A percentile compares a stretch with the other conserved stretches of the same genome.
These are phyloP conservation scores for Triticum turgidum DNA, from an alignment of 176 grass and related monocot species.

Conservation along the genomic window DNA sequence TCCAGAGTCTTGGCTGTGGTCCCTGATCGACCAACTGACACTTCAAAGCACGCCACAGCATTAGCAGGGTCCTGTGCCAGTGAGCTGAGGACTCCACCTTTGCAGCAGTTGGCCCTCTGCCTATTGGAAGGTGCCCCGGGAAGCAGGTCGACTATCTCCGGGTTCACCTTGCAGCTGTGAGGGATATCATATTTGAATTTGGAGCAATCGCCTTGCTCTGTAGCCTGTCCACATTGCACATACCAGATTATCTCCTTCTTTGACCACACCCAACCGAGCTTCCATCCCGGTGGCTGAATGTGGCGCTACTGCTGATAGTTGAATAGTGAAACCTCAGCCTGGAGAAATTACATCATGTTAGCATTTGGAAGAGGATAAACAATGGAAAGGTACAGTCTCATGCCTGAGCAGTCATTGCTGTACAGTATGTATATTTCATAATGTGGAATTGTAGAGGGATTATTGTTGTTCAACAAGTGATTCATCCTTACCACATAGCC, in stretches of 20 bases:
- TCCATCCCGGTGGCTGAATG: slow-evolving; percentile 69
- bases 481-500: slow-evolving; percentile 78
- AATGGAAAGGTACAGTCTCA: background rate
- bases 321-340: slow-evolving; percentile 69
- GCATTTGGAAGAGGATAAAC: background rate
- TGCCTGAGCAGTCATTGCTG: background rate
- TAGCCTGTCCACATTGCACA: slow-evolving; percentile 47
- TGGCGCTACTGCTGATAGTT: slow-evolving; percentile 82
- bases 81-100: slow-evolving; percentile 59
- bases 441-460: background rate
- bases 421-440: background rate
- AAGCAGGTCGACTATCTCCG: slow-evolving; percentile 52
- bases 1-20: slow-evolving; percentile 55
- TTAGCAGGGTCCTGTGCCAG: slow-evolving; percentile 57
- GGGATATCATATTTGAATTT: slow-evolving; percentile 60
- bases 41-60: slow-evolving; percentile 46
- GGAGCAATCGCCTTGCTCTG: slow-evolving; percentile 77
- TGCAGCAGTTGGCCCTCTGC: slow-evolving; percentile 73
- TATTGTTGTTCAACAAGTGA: background rate
- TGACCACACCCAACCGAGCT: slow-evolving; percentile 63
- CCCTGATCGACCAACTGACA: slow-evolving; percentile 62
- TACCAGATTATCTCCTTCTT: slow-evolving; percentile 75
- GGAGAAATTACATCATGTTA: slow-evolving; percentile 24
- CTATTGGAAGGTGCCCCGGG: slow-evolving; percentile 64
- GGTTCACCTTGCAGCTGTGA: slow-evolving; percentile 58